Percentiles rank a stretch among this genome's conserved stretches.
These are phyloP conservation scores for Sphagnum tenellum DNA, from an alignment of 225 moss, liverwort and hornwort species.

Conservation along the genomic window DNA sequence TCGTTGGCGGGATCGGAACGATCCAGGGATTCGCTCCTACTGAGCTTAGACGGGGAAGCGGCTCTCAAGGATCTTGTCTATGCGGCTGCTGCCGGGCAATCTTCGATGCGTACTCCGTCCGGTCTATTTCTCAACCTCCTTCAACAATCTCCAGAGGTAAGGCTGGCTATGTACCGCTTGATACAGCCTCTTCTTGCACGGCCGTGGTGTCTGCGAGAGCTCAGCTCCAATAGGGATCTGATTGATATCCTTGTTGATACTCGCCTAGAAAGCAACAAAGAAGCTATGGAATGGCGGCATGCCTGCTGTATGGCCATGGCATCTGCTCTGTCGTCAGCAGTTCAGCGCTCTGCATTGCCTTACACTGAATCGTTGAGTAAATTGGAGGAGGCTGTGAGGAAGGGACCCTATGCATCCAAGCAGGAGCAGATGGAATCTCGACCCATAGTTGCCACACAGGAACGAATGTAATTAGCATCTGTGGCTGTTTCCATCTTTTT, in stretches of 20 bases:
- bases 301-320: constrained; percentile 61
- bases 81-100: constrained; percentile 52
- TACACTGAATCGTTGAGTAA: constrained; percentile 35
- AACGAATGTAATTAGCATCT: constrained; percentile 31
- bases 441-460: constrained; percentile 54
- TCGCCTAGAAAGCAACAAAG: constrained; percentile 46
- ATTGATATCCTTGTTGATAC: constrained; percentile 48
- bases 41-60: constrained; percentile 53
- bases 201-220: constrained; percentile 51
- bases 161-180: constrained; percentile 55
- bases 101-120: constrained; percentile 54
- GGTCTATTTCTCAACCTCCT: constrained; percentile 36
- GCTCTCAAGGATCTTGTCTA: constrained; percentile 61
- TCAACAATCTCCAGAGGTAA: constrained; percentile 56
- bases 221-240: constrained; percentile 36
- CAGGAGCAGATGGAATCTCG: constrained; percentile 24
- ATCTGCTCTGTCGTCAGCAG: constrained; percentile 38
- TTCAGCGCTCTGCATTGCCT: constrained; percentile 36
- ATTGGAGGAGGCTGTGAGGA: constrained; percentile 50
- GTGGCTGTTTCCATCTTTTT: not conserved
- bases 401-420: constrained; percentile 42
- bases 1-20: constrained; percentile 62
- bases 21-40: constrained; percentile 36
- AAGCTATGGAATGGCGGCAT: constrained; percentile 67
- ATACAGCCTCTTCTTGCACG: constrained; percentile 46